Evolutionary conservation across 2,329 filamentous ascomycete genomes (phyloP), one percentile per base, ranked within the genome.

Genomic region (Rugonectria rugulosa): DNA sequence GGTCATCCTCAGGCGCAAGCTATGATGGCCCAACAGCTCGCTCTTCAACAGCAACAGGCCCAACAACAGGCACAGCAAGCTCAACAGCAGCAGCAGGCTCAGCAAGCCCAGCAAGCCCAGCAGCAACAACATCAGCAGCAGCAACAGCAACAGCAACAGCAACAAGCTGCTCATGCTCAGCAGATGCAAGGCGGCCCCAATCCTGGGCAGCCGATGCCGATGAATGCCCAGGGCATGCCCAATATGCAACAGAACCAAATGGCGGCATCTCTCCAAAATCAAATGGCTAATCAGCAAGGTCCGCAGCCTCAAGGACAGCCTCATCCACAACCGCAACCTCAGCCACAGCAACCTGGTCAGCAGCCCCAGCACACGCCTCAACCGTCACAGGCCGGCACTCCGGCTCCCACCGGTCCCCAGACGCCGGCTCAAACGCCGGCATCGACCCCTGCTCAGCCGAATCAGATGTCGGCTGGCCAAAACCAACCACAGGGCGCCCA

Each of bases 141-240:
- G 64, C 63, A 76, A 70, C 69, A 76, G 70, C 69, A 72, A 27
- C 65, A 69, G 54, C 63, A 68, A 21, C 56, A 60, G 29, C 66
- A 69, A 37, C 73, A 73, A 32, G 70, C 65, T 8, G 68, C 68
- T 43, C 73, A 77, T 37, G 72, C 71, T 37, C 72, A 73, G 59
- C 70, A 74, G 64, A 75, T 72, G 69, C 75, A 75, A 54, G 75
- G 71, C 54, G 76, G 68, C 5, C 75, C 75, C 20, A 74, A 77
- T 55, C 77, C 73, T 20, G 78, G 77, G 17, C 82, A 84, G 58
- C 75, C 72, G 21, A 76, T 77, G 65, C 77, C 74, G 49, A 80
- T 83, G 73, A 79, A 73, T 29, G 72, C 77, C 4, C 80, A 81
- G 57, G 76, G 75, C 49, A 70, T 82, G 57, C 75, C 75, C 45